Evolutionary conservation across 208 protist species (phyloP).

Genomic region (Borovskyia barvae): DNA sequence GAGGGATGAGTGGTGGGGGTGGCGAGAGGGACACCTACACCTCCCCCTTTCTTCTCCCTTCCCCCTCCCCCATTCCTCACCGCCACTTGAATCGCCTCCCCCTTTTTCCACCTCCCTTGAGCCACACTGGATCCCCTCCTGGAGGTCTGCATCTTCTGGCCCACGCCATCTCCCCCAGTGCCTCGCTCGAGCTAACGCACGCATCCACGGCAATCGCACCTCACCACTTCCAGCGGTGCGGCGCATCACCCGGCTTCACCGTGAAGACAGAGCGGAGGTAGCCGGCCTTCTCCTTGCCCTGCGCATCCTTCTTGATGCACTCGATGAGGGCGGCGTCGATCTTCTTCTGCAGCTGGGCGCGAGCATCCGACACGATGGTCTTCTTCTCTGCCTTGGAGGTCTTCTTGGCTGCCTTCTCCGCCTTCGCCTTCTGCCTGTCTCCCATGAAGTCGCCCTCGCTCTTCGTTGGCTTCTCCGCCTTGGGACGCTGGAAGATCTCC

Average conservation of each 20-base stretch:
- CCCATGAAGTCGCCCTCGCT: conserved; percentile 88
- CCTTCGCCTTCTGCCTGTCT: conserved; percentile 76
- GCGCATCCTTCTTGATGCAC: conserved; percentile 72
- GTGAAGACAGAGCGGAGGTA: conserved; percentile 89
- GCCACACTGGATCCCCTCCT: too few species aligned
- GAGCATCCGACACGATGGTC: conserved; percentile 66
- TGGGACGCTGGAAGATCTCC: conserved; percentile 69
- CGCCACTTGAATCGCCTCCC: not conserved
- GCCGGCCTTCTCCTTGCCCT: conserved; percentile 75
- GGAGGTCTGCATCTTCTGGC: too few species aligned
- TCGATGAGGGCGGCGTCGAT: conserved; percentile 73
- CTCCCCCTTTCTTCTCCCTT: not conserved
- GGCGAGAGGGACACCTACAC: too few species aligned
- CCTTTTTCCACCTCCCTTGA: not conserved
- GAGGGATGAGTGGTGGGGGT: too few species aligned
- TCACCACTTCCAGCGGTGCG: too few species aligned
- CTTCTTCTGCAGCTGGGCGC: conserved; percentile 79
- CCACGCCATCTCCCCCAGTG: too few species aligned
- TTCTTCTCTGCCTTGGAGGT: conserved; percentile 63
- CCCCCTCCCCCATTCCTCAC: too few species aligned
- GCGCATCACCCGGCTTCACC: conserved; percentile 68
- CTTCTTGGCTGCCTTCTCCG: conserved; percentile 77
- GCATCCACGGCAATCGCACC: too few species aligned
- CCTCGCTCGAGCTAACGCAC: too few species aligned
- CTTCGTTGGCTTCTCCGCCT: conserved; percentile 80